Conservation (phyloP, 2,329 filamentous ascomycete genomes). For the Fusarium poae region DNA sequence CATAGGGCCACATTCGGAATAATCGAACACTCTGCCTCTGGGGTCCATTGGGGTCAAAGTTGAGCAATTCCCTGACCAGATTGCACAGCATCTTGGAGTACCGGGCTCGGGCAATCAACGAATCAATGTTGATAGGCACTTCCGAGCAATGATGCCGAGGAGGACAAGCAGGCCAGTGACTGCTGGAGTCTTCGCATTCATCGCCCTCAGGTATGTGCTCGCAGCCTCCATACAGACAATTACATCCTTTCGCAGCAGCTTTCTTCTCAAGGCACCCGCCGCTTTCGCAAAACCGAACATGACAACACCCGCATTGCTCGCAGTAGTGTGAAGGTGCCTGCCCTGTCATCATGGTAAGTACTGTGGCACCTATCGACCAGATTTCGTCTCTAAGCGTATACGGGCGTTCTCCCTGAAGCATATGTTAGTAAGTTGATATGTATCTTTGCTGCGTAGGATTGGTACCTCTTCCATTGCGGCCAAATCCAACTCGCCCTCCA, state of each 20-base stretch:
- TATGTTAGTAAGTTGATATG: neutral
- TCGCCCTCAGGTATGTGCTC: conserved; percentile 18
- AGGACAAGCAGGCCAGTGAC: conserved; percentile 30
- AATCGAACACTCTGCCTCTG: neutral
- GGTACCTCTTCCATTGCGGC: conserved; percentile 29
- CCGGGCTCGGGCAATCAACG: conserved; percentile 42
- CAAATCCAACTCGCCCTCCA: conserved; percentile 5
- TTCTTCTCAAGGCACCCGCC: conserved; percentile 48
- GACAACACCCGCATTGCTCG: conserved; percentile 44
- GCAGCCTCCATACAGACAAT: conserved; percentile 45
- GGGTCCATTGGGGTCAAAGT: conserved; percentile 37
- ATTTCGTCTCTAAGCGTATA: conserved; percentile 57
- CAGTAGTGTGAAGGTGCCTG: conserved; percentile 31
- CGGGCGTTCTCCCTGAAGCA: conserved; percentile 47
- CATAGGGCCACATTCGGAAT: conserved; percentile 15
- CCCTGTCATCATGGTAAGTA: conserved; percentile 60
- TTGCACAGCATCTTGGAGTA: conserved; percentile 49
- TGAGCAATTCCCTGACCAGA: conserved; percentile 47
- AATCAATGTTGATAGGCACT: conserved; percentile 51
- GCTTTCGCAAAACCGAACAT: conserved; percentile 48
- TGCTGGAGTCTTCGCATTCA: conserved; percentile 21
- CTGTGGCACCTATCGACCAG: conserved; percentile 54
- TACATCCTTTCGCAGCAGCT: conserved; percentile 32
- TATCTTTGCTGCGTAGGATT: neutral
- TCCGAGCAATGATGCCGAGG: conserved; percentile 39